Conservation (phyloP, 495 filamentous ascomycete genomes). For the Xylaria venustula region DNA sequence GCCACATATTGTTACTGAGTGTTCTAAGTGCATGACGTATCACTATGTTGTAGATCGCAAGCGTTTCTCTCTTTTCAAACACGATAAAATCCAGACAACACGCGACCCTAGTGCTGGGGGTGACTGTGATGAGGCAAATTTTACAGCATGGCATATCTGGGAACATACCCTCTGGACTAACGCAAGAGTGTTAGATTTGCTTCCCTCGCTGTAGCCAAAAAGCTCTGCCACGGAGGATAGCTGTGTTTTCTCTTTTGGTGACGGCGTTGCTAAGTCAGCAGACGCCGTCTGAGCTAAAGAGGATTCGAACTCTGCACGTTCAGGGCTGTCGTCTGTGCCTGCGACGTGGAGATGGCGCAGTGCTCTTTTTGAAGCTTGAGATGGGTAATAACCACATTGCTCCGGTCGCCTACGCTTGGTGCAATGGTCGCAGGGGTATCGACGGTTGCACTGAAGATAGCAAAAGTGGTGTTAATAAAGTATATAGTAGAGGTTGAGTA, state of each 20-base stretch:
- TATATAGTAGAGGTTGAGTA: background rate
- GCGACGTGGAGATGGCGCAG: background rate
- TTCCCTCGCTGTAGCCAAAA: slow-evolving; percentile 30
- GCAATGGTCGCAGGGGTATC: slow-evolving; percentile 10
- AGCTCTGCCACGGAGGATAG: slow-evolving; percentile 13
- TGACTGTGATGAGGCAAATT: too few relatives aligned
- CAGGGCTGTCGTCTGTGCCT: background rate
- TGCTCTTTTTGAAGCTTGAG: background rate
- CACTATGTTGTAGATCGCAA: too few relatives aligned
- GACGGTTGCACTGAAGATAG: slow-evolving; percentile 8
- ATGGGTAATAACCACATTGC: slow-evolving; percentile 13
- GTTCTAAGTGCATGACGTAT: background rate
- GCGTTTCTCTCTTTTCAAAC: background rate
- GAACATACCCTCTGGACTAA: slow-evolving; percentile 18
- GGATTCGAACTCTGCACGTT: background rate
- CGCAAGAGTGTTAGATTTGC: slow-evolving; percentile 19
- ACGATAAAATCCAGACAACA: too few relatives aligned
- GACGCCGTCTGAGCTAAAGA: background rate
- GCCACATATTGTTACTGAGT: background rate
- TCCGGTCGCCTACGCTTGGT: slow-evolving; percentile 12
- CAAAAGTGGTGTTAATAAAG: background rate
- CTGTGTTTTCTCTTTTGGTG: background rate
- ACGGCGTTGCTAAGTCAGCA: background rate
- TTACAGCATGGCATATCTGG: too few relatives aligned
- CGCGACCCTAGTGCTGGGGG: too few relatives aligned